Evolutionary conservation across 352 stramenopile species (phyloP).

Genomic region (Phytophthora pisi): DNA sequence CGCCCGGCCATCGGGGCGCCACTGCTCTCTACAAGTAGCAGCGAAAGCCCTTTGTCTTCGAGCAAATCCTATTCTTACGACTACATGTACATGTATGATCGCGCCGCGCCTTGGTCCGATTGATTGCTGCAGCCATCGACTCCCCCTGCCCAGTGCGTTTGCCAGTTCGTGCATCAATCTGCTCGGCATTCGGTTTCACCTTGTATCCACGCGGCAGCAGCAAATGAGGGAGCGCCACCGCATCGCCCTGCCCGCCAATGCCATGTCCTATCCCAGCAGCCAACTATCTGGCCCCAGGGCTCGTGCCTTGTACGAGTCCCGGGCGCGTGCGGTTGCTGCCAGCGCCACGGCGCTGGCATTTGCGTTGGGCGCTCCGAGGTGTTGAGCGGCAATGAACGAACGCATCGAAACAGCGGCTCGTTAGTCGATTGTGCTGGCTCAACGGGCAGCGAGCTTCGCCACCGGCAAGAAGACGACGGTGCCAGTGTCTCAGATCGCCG

Average conservation of each 20-base stretch:
- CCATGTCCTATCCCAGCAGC: constrained; percentile 18
- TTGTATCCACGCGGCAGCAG: constrained; percentile 10
- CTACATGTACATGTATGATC: constrained; percentile 10
- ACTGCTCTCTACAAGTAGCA: not conserved
- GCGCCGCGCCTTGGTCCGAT: not conserved
- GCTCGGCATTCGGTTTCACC: constrained; percentile 3
- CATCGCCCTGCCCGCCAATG: constrained; percentile 2
- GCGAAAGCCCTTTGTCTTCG: not conserved
- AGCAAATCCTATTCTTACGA: constrained; percentile 1
- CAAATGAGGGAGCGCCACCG: constrained; percentile 10
- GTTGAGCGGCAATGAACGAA: constrained; percentile 9
- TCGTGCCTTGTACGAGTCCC: not conserved
- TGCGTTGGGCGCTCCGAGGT: not conserved
- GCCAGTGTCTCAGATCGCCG: constrained; percentile 8
- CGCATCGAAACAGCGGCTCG: not conserved
- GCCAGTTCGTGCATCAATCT: not conserved
- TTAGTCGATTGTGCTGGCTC: constrained; percentile 18
- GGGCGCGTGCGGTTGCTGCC: not conserved
- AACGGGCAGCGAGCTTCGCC: not conserved
- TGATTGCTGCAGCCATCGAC: constrained; percentile 2
- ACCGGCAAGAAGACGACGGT: not conserved
- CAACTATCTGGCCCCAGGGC: constrained; percentile 22
- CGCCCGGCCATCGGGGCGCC: not conserved
- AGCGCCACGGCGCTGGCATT: not conserved
- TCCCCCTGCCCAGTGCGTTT: not conserved